phyloP scores from a whole-genome alignment of 2,329 filamentous ascomycete genomes.

The Leptodontidium sp. region DNA sequence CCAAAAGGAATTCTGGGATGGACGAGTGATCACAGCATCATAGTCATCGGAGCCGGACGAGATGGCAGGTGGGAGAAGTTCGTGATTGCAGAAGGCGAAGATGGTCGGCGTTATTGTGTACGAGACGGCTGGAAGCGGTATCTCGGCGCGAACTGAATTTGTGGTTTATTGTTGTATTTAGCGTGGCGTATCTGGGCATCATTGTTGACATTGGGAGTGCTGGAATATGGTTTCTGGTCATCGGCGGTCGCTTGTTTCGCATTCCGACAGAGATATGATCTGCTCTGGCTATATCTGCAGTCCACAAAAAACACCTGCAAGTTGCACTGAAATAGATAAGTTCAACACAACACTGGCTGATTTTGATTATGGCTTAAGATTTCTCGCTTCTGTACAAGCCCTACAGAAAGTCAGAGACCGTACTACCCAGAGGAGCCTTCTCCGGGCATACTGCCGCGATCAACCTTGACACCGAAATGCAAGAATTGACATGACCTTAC shows the following conservation, averaged over 20 bases:
- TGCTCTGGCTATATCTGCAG: neutral
- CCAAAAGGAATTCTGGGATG: constrained; percentile 89
- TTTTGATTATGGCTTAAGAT: neutral
- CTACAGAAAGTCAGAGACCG: neutral
- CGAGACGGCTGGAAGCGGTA: constrained; percentile 87
- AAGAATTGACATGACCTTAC: neutral
- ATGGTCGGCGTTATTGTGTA: constrained; percentile 71
- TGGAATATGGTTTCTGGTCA: neutral
- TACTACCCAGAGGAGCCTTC: neutral
- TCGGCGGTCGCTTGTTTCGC: neutral
- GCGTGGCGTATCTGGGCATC: constrained; percentile 37
- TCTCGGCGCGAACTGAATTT: constrained; percentile 55
- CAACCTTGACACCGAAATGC: neutral
- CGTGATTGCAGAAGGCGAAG: constrained; percentile 70
- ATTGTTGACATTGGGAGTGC: constrained; percentile 3
- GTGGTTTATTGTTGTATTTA: constrained; percentile 32
- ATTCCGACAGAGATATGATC: neutral
- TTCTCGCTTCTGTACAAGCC: neutral
- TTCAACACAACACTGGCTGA: neutral
- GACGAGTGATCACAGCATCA: constrained; percentile 75
- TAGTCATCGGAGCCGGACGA: constrained; percentile 80
- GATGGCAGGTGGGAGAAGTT: constrained; percentile 93
- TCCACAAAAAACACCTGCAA: neutral
- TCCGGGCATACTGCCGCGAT: neutral
- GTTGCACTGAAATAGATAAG: neutral